Conservation (phyloP, 805 yeast species). For the Hanseniaspora hatyaiensis region DNA sequence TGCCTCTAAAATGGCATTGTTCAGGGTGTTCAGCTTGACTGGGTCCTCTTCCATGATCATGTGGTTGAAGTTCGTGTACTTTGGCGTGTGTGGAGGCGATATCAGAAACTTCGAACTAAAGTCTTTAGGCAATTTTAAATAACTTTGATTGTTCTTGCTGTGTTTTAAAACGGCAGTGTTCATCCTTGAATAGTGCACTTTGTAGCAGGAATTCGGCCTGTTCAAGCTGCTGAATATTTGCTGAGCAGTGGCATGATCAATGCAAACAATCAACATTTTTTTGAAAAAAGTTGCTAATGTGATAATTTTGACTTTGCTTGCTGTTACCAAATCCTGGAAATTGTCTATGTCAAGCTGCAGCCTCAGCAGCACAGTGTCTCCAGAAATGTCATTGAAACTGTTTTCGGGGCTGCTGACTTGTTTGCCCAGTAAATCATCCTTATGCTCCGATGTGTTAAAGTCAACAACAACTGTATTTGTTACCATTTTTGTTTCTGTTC, state of each 20-base stretch:
- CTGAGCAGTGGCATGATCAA: not conserved
- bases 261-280: constrained; percentile 5
- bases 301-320: not conserved
- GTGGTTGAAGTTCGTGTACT: constrained; percentile 3
- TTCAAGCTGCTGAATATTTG: not conserved
- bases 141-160: not conserved
- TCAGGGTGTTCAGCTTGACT: not conserved
- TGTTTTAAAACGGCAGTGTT: not conserved
- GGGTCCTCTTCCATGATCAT: constrained; percentile 8
- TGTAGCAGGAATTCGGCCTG: not conserved
- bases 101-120: constrained; percentile 3
- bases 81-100: constrained; percentile 13
- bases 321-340: not conserved
- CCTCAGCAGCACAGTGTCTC: constrained; percentile 8
- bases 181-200: not conserved
- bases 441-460: not conserved
- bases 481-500: too few relatives aligned
- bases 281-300: constrained; percentile 6
- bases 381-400: too few relatives aligned
- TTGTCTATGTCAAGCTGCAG: constrained; percentile 2
- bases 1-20: not conserved
- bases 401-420: too few relatives aligned
- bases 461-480: not conserved
- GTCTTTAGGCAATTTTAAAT: constrained; percentile 6
- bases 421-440: too few relatives aligned